Base-by-base conservation (phyloP, 2,329 filamentous ascomycete species). In the Fusarium sp. region DNA sequence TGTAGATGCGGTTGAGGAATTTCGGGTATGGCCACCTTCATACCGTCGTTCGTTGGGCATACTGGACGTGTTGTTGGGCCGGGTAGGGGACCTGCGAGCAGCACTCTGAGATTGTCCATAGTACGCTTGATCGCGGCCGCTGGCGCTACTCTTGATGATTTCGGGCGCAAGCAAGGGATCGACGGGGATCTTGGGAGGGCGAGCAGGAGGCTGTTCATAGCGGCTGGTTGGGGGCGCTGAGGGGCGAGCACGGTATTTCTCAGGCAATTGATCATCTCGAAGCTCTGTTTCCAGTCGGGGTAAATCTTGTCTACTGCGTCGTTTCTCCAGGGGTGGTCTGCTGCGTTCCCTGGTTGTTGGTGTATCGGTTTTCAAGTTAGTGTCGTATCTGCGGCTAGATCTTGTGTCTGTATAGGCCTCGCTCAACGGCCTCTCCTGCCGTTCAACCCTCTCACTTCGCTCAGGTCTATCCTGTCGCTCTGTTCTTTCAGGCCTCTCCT, bases 241-340 rank as follows among this genome's bases (percentile, higher is more conserved):
- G 5, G 82, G 83, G 28, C 75, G 77, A 49, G 76, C 79, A 28
- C 80, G 76, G 46, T 76, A 76, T 53, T 78, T 79, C 38, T 79
- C 73, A 37, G 71, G 65, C 6, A 68, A 45, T 44, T 63, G 71
- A 18, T 72, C 69, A 45, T 76, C 67, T 36, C 71, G 67, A 8
- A 81, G 45, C 2, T 81, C 77, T 3, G 84, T 86, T 31, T 83
- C 80, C 15, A 86, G 76, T 8, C 77, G 79, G 6, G 84, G 83
- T 7, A 86, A 70, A 30, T 84, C 75, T 45, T 80, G 77, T 51
- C 77, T 76, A 67, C 74, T 79, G 69, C 72, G 76, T 15, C 76
- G 74, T 34, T 75, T 76, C 16, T 74, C 72, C 11, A 76, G 57
- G 10, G 58, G 63, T 41, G 73, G 72, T 16, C 68, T 72, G 55